Percentiles rank a stretch among this genome's conserved stretches.
phyloP scores from a whole-genome alignment of 768 basidiomycete species.

The Royoungia palumana region DNA sequence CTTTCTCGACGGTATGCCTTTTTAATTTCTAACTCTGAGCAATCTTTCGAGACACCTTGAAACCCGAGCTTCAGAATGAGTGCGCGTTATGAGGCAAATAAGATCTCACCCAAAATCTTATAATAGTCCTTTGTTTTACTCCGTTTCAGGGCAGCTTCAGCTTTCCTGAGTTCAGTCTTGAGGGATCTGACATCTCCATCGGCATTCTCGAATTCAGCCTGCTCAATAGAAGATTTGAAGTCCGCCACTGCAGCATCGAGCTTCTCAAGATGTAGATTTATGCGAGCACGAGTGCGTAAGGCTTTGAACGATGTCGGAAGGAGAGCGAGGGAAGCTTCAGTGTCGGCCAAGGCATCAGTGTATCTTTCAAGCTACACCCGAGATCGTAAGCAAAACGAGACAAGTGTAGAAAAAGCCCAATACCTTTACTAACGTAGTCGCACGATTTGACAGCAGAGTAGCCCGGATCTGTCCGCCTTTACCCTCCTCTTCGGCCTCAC shows the following conservation, averaged over 20 bases:
- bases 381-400: conserved; percentile 6
- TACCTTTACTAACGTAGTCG: conserved; percentile 77
- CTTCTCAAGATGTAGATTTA: conserved; percentile 69
- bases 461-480: conserved; percentile 80
- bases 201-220: conserved; percentile 60
- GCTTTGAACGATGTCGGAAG: conserved; percentile 76
- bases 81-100: neutral
- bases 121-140: conserved; percentile 92
- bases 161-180: conserved; percentile 69
- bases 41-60: conserved; percentile 49
- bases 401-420: neutral
- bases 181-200: conserved; percentile 63
- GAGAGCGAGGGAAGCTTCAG: conserved; percentile 61
- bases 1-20: conserved; percentile 89
- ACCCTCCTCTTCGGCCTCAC: conserved; percentile 64
- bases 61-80: conserved; percentile 4
- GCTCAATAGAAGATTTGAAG: conserved; percentile 77
- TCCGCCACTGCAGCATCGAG: conserved; percentile 70
- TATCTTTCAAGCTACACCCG: conserved; percentile 53
- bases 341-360: conserved; percentile 69
- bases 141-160: conserved; percentile 76
- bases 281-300: conserved; percentile 79
- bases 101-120: conserved; percentile 56
- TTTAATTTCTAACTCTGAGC: conserved; percentile 73
- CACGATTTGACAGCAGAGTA: conserved; percentile 78